Conservation (phyloP, 805 yeast genomes). For the Lipomyces sp. region DNA sequence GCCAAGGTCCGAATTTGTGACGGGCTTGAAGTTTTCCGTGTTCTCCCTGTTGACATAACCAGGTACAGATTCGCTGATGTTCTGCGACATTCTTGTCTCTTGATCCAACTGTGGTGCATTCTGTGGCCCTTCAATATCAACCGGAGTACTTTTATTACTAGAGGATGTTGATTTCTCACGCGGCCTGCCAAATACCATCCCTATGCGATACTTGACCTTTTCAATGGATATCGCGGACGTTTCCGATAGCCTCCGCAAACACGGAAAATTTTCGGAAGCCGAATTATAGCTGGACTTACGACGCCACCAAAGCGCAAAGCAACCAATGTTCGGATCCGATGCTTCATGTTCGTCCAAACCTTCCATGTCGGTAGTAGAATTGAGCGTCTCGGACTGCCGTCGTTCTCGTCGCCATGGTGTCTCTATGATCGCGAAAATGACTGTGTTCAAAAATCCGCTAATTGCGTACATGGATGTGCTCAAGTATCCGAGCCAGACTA, state of each 20-base stretch:
- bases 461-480: constrained; percentile 82
- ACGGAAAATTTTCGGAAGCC: neutral
- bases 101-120: neutral
- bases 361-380: neutral
- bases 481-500: constrained; percentile 65
- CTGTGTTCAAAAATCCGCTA: constrained; percentile 75
- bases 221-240: constrained; percentile 6
- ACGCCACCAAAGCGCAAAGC: neutral
- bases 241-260: constrained; percentile 1
- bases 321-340: neutral
- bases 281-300: neutral
- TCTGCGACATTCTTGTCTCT: neutral
- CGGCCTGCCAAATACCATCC: constrained; percentile 2
- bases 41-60: neutral
- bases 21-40: neutral
- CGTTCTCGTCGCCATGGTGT: constrained; percentile 62
- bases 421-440: constrained; percentile 78
- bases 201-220: neutral
- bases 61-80: neutral
- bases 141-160: neutral
- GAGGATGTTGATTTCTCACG: neutral
- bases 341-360: neutral
- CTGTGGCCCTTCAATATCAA: neutral
- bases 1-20: neutral
- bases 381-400: neutral